phyloP scores from a whole-genome alignment of 139 green algal genomes.

The Coccomyxa sp. region DNA sequence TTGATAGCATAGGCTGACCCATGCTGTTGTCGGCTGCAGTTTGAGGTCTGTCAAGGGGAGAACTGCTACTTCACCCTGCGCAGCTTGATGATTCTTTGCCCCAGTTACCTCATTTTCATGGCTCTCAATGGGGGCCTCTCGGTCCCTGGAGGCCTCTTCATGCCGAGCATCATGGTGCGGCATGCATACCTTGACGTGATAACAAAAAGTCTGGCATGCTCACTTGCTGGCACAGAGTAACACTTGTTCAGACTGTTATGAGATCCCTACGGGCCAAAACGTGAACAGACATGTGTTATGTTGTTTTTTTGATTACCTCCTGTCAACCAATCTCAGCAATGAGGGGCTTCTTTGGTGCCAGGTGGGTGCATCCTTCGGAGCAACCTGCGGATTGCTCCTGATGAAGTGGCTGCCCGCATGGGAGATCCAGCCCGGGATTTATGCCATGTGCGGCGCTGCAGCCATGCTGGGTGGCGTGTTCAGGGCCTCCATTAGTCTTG shows the following conservation, averaged over 20 bases:
- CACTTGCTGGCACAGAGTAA: too few species aligned
- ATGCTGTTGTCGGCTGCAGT: background rate
- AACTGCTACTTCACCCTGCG: slow-evolving; percentile 54
- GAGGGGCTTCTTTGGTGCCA: slow-evolving; percentile 6
- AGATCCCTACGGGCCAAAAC: background rate
- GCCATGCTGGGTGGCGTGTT: slow-evolving; percentile 85
- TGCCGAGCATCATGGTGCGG: slow-evolving; percentile 79
- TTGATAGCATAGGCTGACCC: too few species aligned
- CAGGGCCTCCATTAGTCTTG: slow-evolving; percentile 78
- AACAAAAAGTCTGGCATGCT: background rate
- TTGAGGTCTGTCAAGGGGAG: slow-evolving; percentile 5
- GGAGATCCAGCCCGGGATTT: slow-evolving; percentile 65
- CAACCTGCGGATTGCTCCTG: slow-evolving; percentile 57
- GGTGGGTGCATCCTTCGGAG: slow-evolving; percentile 61
- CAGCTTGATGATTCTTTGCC: slow-evolving; percentile 48
- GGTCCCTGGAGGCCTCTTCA: slow-evolving; percentile 88
- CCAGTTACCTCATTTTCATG: slow-evolving; percentile 76
- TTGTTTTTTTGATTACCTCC: background rate
- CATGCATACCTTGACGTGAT: background rate
- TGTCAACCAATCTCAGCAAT: background rate
- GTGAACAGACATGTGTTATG: background rate
- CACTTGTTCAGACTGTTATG: too few species aligned
- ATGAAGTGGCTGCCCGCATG: slow-evolving; percentile 51
- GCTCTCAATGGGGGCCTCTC: slow-evolving; percentile 59
- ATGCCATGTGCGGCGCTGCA: slow-evolving; percentile 74